Evolutionary conservation across 2,329 filamentous ascomycete species (phyloP).

Genomic region (Cordyceps javanica): DNA sequence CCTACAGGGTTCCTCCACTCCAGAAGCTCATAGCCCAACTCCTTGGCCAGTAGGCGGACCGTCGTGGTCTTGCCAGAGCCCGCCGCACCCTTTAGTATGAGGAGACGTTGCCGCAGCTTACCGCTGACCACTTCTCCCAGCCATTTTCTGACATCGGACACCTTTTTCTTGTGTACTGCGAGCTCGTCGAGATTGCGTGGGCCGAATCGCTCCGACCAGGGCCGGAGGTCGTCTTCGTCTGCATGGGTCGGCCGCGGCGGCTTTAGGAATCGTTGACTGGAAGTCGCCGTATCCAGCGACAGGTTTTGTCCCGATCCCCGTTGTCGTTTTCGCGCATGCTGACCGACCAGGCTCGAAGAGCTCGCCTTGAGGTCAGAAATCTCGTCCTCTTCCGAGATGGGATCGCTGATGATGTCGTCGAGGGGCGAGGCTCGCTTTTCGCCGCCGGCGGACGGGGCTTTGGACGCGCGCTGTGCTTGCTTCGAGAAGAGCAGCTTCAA

Average conservation of each 20-base stretch:
- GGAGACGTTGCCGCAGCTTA: slow-evolving; percentile 59
- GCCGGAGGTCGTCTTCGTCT: slow-evolving; percentile 53
- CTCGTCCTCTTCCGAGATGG: slow-evolving; percentile 56
- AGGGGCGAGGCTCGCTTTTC: slow-evolving; percentile 25
- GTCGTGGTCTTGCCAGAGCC: slow-evolving; percentile 93
- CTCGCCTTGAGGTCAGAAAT: slow-evolving; percentile 45
- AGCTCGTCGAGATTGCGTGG: slow-evolving; percentile 73
- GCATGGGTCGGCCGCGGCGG: slow-evolving; percentile 29
- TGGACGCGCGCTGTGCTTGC: slow-evolving; percentile 46
- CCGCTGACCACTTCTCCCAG: slow-evolving; percentile 67
- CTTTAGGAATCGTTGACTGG: slow-evolving; percentile 48
- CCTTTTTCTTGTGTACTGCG: slow-evolving; percentile 91
- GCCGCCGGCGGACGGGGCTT: slow-evolving; percentile 20
- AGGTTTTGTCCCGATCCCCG: slow-evolving; percentile 28
- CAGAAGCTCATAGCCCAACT: slow-evolving; percentile 69
- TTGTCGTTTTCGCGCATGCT: slow-evolving; percentile 49
- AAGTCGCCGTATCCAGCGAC: slow-evolving; percentile 21
- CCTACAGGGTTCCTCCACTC: slow-evolving; percentile 86
- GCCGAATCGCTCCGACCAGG: slow-evolving; percentile 84
- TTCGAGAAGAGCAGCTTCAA: slow-evolving; percentile 56
- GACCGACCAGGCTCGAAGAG: slow-evolving; percentile 48
- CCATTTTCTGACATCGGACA: slow-evolving; percentile 79
- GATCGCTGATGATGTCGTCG: slow-evolving; percentile 48
- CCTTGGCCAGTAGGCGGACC: slow-evolving; percentile 66
- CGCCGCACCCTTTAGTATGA: slow-evolving; percentile 84